These are phyloP conservation scores for Scenedesmus sp. DNA, from an alignment of 163 green algal species.

Conservation along the genomic window DNA sequence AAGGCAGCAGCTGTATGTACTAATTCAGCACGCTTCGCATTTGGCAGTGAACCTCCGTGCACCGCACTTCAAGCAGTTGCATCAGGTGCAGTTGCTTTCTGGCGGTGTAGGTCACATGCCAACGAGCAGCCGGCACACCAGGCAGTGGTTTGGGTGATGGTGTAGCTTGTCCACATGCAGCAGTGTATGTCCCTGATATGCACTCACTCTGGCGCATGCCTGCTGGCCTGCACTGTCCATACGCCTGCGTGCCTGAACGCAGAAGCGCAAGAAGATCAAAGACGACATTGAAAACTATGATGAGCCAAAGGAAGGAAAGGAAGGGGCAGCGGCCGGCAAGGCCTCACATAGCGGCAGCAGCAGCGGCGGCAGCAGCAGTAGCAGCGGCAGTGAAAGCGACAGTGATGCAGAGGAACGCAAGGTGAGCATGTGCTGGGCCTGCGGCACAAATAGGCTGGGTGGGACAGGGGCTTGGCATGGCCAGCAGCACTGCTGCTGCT, in stretches of 20 bases:
- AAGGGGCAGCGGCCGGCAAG: conserved; percentile 8
- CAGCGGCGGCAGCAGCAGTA: conserved; percentile 40
- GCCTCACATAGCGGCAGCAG: conserved; percentile 26
- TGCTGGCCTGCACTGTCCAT: background rate
- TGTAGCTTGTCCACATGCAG: background rate
- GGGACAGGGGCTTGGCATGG: background rate
- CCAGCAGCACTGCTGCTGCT: background rate
- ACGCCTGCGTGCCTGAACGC: background rate
- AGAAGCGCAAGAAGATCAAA: conserved; percentile 50
- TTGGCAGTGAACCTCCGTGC: background rate
- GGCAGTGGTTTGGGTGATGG: background rate
- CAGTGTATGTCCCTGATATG: background rate
- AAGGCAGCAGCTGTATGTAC: background rate
- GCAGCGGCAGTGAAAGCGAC: conserved; percentile 41
- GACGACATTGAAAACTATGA: conserved; percentile 30
- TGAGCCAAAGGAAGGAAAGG: background rate
- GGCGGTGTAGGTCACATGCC: background rate
- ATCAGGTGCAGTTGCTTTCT: background rate
- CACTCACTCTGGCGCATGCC: background rate
- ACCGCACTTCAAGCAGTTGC: background rate
- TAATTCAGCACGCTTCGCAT: background rate
- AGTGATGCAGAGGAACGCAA: background rate
- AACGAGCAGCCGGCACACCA: background rate
- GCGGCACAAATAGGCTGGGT: background rate
- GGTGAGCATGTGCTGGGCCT: background rate